Percentiles rank a stretch among this genome's conserved stretches.
Evolutionary conservation across 257 asterid species (phyloP).

Genomic region (Forsythia viridissima): DNA sequence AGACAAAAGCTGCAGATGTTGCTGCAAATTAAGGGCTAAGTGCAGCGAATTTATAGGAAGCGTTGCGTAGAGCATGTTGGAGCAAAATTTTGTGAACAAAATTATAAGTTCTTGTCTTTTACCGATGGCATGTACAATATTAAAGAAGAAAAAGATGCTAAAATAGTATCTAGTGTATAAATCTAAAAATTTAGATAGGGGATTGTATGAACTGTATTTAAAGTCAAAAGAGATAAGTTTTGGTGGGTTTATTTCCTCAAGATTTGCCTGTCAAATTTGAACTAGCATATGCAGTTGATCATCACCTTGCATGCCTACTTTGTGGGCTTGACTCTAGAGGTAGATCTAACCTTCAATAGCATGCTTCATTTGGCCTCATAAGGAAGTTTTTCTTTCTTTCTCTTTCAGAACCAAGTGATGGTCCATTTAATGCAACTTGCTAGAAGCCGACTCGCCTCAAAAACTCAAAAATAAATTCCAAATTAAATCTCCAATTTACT

Average conservation of each 20-base stretch:
- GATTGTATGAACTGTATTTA: constrained; percentile 12
- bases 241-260: constrained; percentile 9
- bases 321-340: constrained; percentile 40
- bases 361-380: constrained; percentile 30
- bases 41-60: constrained; percentile 33
- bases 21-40: neutral
- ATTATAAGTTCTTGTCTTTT: neutral
- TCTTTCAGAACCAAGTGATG: constrained; percentile 19
- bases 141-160: neutral
- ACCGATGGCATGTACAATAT: neutral
- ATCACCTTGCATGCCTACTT: constrained; percentile 25
- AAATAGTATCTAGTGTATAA: neutral
- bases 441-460: neutral
- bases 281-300: neutral
- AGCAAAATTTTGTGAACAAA: constrained; percentile 1
- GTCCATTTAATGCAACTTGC: constrained; percentile 21
- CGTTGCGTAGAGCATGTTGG: neutral
- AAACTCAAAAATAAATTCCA: no score
- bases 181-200: neutral
- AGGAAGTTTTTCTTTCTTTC: neutral
- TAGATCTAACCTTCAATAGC: constrained; percentile 21
- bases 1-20: neutral
- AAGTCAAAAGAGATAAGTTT: constrained; percentile 26
- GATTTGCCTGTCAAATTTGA: neutral
- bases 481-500: no score